These are phyloP conservation scores for Penicillium simplicissimum DNA, from an alignment of 495 filamentous ascomycete genomes.

Conservation along the genomic window DNA sequence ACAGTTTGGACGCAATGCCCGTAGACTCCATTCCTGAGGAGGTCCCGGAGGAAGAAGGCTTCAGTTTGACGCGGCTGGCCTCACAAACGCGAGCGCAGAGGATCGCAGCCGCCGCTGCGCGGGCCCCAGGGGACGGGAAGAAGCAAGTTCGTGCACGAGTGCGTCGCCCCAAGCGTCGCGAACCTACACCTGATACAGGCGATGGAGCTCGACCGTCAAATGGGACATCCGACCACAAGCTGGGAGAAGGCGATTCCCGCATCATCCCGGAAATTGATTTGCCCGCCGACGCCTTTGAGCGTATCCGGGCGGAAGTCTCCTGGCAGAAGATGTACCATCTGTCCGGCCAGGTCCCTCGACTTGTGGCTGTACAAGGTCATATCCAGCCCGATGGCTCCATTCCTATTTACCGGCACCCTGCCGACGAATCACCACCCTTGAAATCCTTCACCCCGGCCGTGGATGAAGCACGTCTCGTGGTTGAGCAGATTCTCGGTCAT, in stretches of 20 bases:
- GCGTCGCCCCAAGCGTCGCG: constrained; percentile 37
- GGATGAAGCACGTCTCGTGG: constrained; percentile 60
- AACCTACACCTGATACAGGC: constrained; percentile 26
- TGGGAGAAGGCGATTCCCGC: constrained; percentile 78
- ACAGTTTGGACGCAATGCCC: constrained; percentile 34
- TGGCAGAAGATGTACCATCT: constrained; percentile 95
- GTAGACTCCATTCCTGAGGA: constrained; percentile 20
- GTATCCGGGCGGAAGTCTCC: constrained; percentile 69
- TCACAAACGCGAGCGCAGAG: constrained; percentile 21
- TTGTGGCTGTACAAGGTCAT: constrained; percentile 88
- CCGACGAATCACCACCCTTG: constrained; percentile 83
- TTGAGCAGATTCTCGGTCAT: constrained; percentile 73
- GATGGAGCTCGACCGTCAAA: neutral
- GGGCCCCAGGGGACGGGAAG: constrained; percentile 15
- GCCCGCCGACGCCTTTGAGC: constrained; percentile 64
- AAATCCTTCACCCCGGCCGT: constrained; percentile 74
- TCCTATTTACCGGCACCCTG: constrained; percentile 91
- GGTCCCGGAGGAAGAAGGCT: constrained; percentile 21
- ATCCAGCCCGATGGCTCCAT: constrained; percentile 70
- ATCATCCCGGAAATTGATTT: constrained; percentile 68
- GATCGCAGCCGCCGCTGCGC: constrained; percentile 8
- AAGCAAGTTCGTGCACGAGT: constrained; percentile 31
- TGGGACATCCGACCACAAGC: constrained; percentile 43
- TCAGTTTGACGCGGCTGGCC: constrained; percentile 25
- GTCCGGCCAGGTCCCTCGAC: constrained; percentile 86